Base-by-base conservation (phyloP, 2,329 filamentous ascomycete species). In the Fusarium hostae region DNA sequence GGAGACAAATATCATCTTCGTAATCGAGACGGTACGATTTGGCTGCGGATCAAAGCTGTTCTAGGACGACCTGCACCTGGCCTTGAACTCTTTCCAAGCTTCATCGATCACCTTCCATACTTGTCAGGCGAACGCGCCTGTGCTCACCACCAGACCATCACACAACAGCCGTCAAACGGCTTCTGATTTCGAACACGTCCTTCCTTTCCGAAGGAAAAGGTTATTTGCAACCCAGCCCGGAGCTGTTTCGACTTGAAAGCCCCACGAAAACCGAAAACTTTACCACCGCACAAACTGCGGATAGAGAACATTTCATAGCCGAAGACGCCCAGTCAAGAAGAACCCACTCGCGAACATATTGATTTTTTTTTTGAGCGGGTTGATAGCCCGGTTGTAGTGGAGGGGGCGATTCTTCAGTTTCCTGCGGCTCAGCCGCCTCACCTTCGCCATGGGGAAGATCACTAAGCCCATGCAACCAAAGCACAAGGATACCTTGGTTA, bases 401-500 rank as follows among this genome's bases (percentile, higher is more conserved):
- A 88, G 87, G 87, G 86, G 87, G 86, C 85, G 82, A 78, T 82
- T 82, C 81, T 80, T 77, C 79, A 78, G 77, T 77, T 78, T 77
- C 78, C 79, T 78, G 88, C 88, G 88, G 88, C 87, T 82, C 81
- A 83, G 87, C 89, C 88, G 88, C 88, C 80, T 81, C 80, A 79
- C 79, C 79, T 81, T 84, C 85, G 89, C 75, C 77, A 92, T 92
- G 90, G 90, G 88, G 79, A 91, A 89, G 83, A 91, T 92, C 78
- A 89, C 86, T 64, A 92, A 91, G 84, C 83, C 85, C 74, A 89
- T 91, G 83, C 89, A 90, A 82, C 79, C 85, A 66, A 91, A 91
- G 84, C 90, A 92, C 79, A 86, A 85, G 82, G 90, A 91, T 82
- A 91, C 88, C 34, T 78, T 91, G 86, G 90, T 92, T 83, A 81